Base-by-base conservation (phyloP, 495 filamentous ascomycete genomes). In the Penicillium flavigenum region DNA sequence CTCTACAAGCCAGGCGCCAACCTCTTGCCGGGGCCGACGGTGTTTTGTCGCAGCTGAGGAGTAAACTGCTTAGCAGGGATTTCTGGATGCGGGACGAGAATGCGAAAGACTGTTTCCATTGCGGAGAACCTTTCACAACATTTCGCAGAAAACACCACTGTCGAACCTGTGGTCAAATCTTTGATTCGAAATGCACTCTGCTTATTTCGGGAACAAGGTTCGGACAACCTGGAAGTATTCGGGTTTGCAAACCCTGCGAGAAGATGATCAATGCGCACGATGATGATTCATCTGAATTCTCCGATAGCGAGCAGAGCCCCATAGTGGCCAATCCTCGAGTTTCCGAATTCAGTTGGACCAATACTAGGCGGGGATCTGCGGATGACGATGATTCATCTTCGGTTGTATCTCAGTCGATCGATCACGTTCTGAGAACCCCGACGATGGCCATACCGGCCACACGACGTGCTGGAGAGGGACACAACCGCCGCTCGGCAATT, bases 71-170 rank as follows among this genome's bases (percentile, higher is more conserved):
- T 14, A 96, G 88, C 63, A 93, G 89, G 68, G 91, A 96, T 52
- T 98, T 95, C 67, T 99, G 95, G 95, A 99, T 99, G 95, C 88
- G 89, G 45, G 95, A 99, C 73, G 95, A 98, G 66, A 96, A 95
- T 66, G 93, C 92, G 45, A 98, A 93, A 72, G 93, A 97, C 62
- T 99, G 95, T 68, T 99, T 98, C 66, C 81, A 89, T 45, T 99
- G 95, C 64, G 88, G 86, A 43, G 87, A 90, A 59, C 81, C 89
- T 19, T 98, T 99, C 63, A 88, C 91, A 3, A 95, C 95, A 20
- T 98, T 96, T 66, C 83, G 95, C 54, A 84, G 95, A 54, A 98
- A 98, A 66, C 95, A 99, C 72, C 95, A 99, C 66, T 99, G 95
- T 67, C 85, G 95, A 47, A 81, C 81, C 46, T 87, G 95, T 68